phyloP scores from a whole-genome alignment of 306 rosid genomes.

The Amphicarpaea edgeworthii region DNA sequence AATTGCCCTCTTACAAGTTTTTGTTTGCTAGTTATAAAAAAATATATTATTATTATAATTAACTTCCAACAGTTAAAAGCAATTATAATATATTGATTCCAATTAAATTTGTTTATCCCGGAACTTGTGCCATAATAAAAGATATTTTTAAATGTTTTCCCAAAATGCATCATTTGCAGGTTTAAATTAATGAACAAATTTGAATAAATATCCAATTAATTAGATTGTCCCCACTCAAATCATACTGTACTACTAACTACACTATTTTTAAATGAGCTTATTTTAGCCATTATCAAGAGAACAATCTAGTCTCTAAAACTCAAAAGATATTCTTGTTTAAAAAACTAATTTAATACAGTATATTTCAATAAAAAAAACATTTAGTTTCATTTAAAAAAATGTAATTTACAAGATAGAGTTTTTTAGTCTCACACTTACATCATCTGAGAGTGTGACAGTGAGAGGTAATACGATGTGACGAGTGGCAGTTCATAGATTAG shows the following conservation, averaged over 20 bases:
- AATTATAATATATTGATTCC: background rate
- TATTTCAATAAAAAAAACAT: too few relatives aligned
- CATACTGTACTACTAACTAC: background rate
- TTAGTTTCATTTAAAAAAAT: background rate
- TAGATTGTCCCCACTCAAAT: background rate
- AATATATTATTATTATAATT: too few relatives aligned
- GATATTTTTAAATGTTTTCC: background rate
- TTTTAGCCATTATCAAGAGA: background rate
- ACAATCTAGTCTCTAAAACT: background rate
- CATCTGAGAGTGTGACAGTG: background rate
- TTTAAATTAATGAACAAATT: background rate
- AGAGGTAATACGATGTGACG: background rate
- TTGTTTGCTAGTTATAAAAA: background rate
- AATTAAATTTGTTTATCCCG: background rate
- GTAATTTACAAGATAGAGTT: background rate
- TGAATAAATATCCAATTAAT: background rate
- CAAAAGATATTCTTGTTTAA: background rate
- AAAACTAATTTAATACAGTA: too few relatives aligned
- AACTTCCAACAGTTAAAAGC: background rate
- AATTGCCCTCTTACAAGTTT: background rate
- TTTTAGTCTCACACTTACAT: background rate
- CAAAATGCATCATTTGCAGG: background rate
- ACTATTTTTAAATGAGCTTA: background rate
- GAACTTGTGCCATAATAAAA: background rate
- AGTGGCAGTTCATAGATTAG: background rate